Conservation (phyloP, 371 early-diverging fungal genomes). For the Ordospora pajunii region DNA sequence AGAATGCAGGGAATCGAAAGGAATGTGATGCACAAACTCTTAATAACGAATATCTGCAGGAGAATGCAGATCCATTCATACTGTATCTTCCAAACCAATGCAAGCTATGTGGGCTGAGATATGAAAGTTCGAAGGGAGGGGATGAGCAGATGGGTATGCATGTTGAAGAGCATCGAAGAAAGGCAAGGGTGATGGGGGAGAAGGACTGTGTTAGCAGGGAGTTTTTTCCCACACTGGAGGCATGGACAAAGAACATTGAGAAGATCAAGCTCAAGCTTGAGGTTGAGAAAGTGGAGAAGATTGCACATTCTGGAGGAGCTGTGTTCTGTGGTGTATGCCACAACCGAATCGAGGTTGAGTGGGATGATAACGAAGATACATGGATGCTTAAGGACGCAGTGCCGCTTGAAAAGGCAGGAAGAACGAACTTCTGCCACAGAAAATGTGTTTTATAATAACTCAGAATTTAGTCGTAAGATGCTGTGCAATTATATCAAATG, state of each 20-base stretch:
- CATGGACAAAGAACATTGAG: conserved; percentile 30
- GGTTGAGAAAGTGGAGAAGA: conserved; percentile 22
- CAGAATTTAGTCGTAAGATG: neutral
- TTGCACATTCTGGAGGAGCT: neutral
- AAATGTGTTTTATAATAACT: conserved; percentile 20
- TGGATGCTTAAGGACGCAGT: conserved; percentile 23
- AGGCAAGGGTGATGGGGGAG: conserved; percentile 12
- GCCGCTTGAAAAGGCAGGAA: conserved; percentile 18
- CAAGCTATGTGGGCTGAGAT: conserved; percentile 42
- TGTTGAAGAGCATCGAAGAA: conserved; percentile 39
- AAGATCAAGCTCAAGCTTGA: conserved; percentile 22
- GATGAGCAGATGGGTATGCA: conserved; percentile 20
- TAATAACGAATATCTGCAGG: neutral
- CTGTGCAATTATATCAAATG: too few species aligned
- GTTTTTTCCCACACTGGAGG: conserved; percentile 15
- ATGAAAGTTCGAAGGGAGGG: neutral
- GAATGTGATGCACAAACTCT: neutral
- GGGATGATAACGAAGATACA: conserved; percentile 37
- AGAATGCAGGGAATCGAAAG: neutral
- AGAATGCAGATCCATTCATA: neutral
- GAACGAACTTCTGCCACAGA: conserved; percentile 16
- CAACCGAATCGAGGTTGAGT: conserved; percentile 17
- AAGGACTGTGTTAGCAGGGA: conserved; percentile 35
- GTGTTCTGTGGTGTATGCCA: conserved; percentile 27
- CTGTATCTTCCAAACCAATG: conserved; percentile 33